A percentile compares a stretch with the other conserved stretches of the same genome.
phyloP scores from a whole-genome alignment of 2,329 filamentous ascomycete genomes.

The Fusarium metavorans region DNA sequence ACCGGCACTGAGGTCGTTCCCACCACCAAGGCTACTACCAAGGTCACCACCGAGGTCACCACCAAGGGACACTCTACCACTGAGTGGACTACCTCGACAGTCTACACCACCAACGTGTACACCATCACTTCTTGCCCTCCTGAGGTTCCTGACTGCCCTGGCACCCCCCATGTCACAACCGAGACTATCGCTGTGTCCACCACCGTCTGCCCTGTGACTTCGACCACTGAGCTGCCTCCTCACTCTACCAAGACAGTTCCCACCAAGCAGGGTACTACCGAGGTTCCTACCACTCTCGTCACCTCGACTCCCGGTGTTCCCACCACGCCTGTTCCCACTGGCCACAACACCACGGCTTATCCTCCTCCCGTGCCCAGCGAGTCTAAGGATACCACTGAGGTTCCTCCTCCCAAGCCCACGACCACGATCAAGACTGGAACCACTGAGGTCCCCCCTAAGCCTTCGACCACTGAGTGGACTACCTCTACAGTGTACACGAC shows the following conservation, averaged over 20 bases:
- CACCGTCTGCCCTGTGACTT: constrained; percentile 39
- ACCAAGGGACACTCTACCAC: constrained; percentile 1
- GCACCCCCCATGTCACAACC: constrained; percentile 27
- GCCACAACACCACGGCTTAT: neutral
- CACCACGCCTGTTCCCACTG: neutral
- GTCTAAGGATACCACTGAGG: constrained; percentile 6
- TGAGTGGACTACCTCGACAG: constrained; percentile 18
- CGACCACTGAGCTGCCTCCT: constrained; percentile 2
- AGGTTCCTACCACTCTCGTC: constrained; percentile 1
- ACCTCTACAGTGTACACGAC: constrained; percentile 21
- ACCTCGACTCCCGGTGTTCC: neutral
- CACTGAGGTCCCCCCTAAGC: neutral
- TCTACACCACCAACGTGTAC: constrained; percentile 39
- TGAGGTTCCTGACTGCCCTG: constrained; percentile 35
- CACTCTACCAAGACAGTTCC: neutral
- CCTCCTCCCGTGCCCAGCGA: neutral
- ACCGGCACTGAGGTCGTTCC: neutral
- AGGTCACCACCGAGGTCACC: constrained; percentile 16
- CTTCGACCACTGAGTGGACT: constrained; percentile 1
- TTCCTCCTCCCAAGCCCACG: constrained; percentile 15
- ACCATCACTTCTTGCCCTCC: constrained; percentile 37
- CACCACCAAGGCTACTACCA: neutral
- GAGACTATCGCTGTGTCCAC: constrained; percentile 41
- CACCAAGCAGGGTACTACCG: neutral
- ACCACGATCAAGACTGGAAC: constrained; percentile 4